These are phyloP conservation scores for Euphorbia lathyris DNA, from an alignment of 345 rosid species.

Conservation along the genomic window DNA sequence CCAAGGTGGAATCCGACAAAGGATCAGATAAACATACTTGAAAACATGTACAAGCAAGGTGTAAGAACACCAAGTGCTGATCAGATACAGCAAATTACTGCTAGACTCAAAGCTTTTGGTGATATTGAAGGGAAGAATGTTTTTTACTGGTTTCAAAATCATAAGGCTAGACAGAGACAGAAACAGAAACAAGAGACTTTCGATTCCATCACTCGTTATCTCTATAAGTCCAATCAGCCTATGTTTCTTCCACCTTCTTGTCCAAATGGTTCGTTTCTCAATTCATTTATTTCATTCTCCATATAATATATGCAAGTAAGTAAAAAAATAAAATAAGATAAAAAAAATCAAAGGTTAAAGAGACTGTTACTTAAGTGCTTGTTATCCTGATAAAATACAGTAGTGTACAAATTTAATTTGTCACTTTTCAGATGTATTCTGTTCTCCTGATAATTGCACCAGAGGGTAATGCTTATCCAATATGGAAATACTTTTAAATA, in stretches of 20 bases:
- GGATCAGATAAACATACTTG: slow-evolving; percentile 74
- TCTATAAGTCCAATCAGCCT: slow-evolving; percentile 34
- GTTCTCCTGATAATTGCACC: slow-evolving; percentile 7
- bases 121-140: slow-evolving; percentile 98
- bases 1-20: slow-evolving; percentile 95
- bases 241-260: slow-evolving; percentile 34
- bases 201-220: slow-evolving; percentile 49
- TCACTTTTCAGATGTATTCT: slow-evolving; percentile 1
- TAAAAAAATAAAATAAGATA: not conserved
- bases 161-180: slow-evolving; percentile 91
- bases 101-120: slow-evolving; percentile 65
- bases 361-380: too few species aligned
- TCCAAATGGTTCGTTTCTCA: slow-evolving; percentile 53
- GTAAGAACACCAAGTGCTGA: slow-evolving; percentile 84
- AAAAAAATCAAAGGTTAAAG: slow-evolving; percentile 3
- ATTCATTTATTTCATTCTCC: not conserved
- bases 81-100: slow-evolving; percentile 84
- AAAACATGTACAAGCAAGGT: slow-evolving; percentile 68
- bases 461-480: not conserved
- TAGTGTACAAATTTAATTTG: slow-evolving; percentile 4
- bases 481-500: not conserved
- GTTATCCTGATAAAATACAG: not conserved
- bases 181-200: slow-evolving; percentile 76
- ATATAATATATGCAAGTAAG: too few species aligned
- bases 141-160: slow-evolving; percentile 98